Base-by-base conservation (phyloP, 225 moss, liverwort and hornwort species). In the Thuidium tamariscinum region DNA sequence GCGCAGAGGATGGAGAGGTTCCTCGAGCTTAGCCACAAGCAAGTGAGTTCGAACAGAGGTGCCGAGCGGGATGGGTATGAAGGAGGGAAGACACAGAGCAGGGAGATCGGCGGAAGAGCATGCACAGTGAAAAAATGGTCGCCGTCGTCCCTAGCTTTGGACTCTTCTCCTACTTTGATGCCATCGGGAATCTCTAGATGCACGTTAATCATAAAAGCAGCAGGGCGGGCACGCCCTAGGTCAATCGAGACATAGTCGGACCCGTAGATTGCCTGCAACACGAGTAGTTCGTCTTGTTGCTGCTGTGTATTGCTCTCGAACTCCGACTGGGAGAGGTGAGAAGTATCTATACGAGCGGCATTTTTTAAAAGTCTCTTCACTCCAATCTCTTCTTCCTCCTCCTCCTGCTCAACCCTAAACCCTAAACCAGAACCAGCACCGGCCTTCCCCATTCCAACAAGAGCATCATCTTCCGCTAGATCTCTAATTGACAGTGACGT, bases 31-130 rank as follows among this genome's bases (percentile, higher is more conserved):
- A 96, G 89, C 96, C 96, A 96, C 69, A 90, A 86, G 70, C 89
- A 89, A 11, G 92, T 90, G 77, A 96, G 89, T 12, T 85, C 86
- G 51, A 93, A 96, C 23, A 96, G 90, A 66, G 96, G 96, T 17
- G 94, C 88, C 57, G 92, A 93, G 79, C 93, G 95, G 44, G 95
- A 94, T 12, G 96, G 96, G 62, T 96, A 96, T 5, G 94, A 90
- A 36, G 86, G 71, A 70, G 95, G 96, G 55, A 94, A 89, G n/a
- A 92, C 94, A 82, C 92, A 93, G 21, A 95, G 87, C 37, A 96
- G 81, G 68, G 93, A 91, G 34, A 95, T 89, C 42, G 95, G 95
- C 60, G 95, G 94, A 74, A 96, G 94, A n/a, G 81, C 85, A 48
- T 95, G 83, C 20, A 96, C 91, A 4, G 77, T 85, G 73, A 94